Conservation (phyloP, 495 filamentous ascomycete species). For the Schizothecium vesticola region DNA sequence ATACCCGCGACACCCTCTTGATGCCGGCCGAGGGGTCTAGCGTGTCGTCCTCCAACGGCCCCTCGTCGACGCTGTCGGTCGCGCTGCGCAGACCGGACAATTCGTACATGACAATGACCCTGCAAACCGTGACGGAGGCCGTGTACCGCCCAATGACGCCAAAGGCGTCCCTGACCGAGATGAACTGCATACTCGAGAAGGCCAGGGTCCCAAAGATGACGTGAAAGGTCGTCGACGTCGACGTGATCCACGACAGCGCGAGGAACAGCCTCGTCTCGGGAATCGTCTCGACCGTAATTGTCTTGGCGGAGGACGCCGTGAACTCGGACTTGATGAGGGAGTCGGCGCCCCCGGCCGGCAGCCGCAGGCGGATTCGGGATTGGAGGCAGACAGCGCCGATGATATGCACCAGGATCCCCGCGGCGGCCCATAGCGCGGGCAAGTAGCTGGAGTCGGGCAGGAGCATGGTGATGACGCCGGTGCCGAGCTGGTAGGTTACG, state of each 20-base stretch:
- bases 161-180: constrained; percentile 18
- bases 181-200: constrained; percentile 28
- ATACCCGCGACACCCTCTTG: not conserved
- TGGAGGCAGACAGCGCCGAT: constrained; percentile 6
- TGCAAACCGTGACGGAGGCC: constrained; percentile 21
- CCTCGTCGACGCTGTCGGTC: not conserved
- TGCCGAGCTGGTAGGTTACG: constrained; percentile 20
- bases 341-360: not conserved
- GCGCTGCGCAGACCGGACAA: constrained; percentile 9
- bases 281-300: constrained; percentile 10
- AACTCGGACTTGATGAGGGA: constrained; percentile 1
- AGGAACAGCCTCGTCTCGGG: constrained; percentile 14
- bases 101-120: constrained; percentile 26
- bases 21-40: not conserved
- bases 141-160: constrained; percentile 22
- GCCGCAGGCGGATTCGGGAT: not conserved
- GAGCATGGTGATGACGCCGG: constrained; percentile 20
- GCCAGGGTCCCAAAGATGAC: constrained; percentile 27
- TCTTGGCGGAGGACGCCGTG: constrained; percentile 3
- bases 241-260: constrained; percentile 16
- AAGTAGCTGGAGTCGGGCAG: constrained; percentile 13
- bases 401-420: constrained; percentile 15
- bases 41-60: not conserved
- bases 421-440: constrained; percentile 17
- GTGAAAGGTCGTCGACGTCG: constrained; percentile 15